Conservation (phyloP, 202 grass and related monocot species). For the Carex arenaria region DNA sequence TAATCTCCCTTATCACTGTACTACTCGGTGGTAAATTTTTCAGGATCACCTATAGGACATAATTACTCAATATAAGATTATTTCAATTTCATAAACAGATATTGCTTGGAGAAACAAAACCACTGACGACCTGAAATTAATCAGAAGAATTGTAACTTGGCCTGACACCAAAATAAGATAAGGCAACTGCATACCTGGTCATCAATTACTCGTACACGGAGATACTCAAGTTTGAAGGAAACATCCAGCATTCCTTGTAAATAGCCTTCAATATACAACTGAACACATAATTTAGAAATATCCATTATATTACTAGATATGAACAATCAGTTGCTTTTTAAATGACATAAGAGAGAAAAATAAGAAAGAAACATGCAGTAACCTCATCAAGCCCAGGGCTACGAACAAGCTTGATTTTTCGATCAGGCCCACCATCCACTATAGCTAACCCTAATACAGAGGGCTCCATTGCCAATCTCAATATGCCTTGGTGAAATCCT, state of each 20-base stretch:
- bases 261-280: conserved; percentile 89
- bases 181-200: conserved; percentile 45
- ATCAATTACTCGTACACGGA: conserved; percentile 73
- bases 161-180: not conserved
- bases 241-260: conserved; percentile 82
- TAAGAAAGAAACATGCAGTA: conserved; percentile 20
- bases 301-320: not conserved
- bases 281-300: conserved; percentile 12
- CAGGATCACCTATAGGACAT: conserved; percentile 48
- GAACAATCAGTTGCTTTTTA: not conserved
- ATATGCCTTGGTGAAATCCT: conserved; percentile 76
- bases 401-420: conserved; percentile 85
- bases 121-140: conserved; percentile 4
- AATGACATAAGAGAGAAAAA: conserved; percentile 3
- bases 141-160: not conserved
- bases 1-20: conserved; percentile 68
- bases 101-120: not conserved
- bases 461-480: conserved; percentile 90
- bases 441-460: conserved; percentile 77
- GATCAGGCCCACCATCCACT: conserved; percentile 72
- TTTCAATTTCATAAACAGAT: not conserved
- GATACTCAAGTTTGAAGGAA: conserved; percentile 77
- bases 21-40: conserved; percentile 81
- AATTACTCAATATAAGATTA: not conserved
- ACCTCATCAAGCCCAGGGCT: conserved; percentile 79